phyloP scores from a whole-genome alignment of 2,329 filamentous ascomycete genomes.

The Ascosphaera acerosa region DNA sequence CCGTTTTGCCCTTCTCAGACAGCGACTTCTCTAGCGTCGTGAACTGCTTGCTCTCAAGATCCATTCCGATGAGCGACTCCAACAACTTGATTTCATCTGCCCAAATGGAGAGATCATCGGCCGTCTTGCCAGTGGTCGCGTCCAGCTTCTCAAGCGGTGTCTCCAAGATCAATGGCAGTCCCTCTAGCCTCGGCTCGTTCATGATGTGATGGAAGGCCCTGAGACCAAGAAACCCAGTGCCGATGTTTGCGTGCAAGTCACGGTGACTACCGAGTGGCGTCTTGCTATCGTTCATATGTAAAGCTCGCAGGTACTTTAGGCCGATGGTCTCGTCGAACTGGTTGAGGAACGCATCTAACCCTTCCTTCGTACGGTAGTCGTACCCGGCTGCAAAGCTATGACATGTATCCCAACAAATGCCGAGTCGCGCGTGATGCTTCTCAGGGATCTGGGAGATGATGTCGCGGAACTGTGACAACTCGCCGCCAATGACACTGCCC shows the following conservation, averaged over 20 bases:
- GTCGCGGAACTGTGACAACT: slow-evolving; percentile 63
- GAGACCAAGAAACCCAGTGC: slow-evolving; percentile 76
- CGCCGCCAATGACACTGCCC: slow-evolving; percentile 66
- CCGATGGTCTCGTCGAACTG: slow-evolving; percentile 61
- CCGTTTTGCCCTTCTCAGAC: slow-evolving; percentile 38
- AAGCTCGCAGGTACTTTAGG: slow-evolving; percentile 49
- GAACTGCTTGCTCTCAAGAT: slow-evolving; percentile 51
- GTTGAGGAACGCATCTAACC: slow-evolving; percentile 46
- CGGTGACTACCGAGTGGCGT: slow-evolving; percentile 58
- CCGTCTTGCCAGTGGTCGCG: slow-evolving; percentile 7
- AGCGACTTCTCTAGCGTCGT: slow-evolving; percentile 36
- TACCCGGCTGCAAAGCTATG: slow-evolving; percentile 90
- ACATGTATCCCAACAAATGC: slow-evolving; percentile 91
- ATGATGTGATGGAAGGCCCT: slow-evolving; percentile 76
- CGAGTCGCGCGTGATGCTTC: slow-evolving; percentile 62
- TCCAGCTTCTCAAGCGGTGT: slow-evolving; percentile 50
- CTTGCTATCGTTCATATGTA: slow-evolving; percentile 93
- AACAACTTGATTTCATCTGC: slow-evolving; percentile 85
- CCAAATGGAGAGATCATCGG: slow-evolving; percentile 64
- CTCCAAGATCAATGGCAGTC: slow-evolving; percentile 76
- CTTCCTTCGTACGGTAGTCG: slow-evolving; percentile 50
- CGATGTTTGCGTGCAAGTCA: slow-evolving; percentile 89
- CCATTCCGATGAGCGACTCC: slow-evolving; percentile 67
- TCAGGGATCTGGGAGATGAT: slow-evolving; percentile 46
- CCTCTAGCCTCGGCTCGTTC: slow-evolving; percentile 52